Base-by-base conservation (phyloP, 2,329 filamentous ascomycete genomes). In the Pseudogymnoascus sp. region DNA sequence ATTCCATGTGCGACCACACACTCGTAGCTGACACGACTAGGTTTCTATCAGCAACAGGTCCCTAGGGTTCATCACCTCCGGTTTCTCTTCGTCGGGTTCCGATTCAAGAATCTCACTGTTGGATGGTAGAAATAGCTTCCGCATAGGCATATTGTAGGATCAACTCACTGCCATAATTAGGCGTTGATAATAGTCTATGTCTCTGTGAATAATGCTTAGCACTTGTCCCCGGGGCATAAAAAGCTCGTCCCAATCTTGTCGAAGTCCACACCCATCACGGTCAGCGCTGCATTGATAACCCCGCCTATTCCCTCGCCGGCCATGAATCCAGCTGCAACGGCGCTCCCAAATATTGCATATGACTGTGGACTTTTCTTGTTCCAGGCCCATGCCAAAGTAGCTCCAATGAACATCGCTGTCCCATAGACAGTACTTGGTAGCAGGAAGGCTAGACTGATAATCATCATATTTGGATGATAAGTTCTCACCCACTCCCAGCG, bases 271-370 rank as follows among this genome's bases (percentile, higher is more conserved):
- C 50, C 50, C n/a, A 56, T 56, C 29, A 56, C 50, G 9, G 50
- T 56, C n/a, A 67, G 64, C 56, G 66, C 42, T n/a, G 66, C 66
- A 38, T 66, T 67, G 38, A 67, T 33, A 59, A 67, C 65, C 60
- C 66, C 66, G 44, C 66, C 66, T 38, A 67, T 66, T 62, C 66
- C 66, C 60, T 67, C 66, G 44, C 66, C 66, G 26, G 66, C 66
- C 59, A 67, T 67, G 42, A 67, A 65, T 10, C 66, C 66, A 29
- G 66, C 65, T 13, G 66, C 66, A 37, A 67, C 35, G 3, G 66
- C 64, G 21, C 63, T 65, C 37, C 66, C 63, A 37, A 65, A 67
- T 65, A 67, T 66, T 23, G 61, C 63, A 64, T 64, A 67, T 31
- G n/a, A 35, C 9, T 63, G 40, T 31, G 66, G 66, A n/a, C 62